phyloP scores from a whole-genome alignment of 2,329 filamentous ascomycete species.

The Paecilomyces sp. region DNA sequence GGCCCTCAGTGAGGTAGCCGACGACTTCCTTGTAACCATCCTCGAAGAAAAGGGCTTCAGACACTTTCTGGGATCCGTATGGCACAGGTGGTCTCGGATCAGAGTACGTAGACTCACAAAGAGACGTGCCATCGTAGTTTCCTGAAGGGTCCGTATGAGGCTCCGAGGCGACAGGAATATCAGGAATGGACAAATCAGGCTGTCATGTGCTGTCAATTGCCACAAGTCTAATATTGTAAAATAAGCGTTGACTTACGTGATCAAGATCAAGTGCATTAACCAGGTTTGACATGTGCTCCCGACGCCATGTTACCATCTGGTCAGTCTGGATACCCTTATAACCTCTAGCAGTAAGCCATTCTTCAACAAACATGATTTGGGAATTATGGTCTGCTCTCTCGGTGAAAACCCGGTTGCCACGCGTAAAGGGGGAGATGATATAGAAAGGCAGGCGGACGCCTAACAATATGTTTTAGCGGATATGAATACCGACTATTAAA shows the following conservation, averaged over 20 bases:
- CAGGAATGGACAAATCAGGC: constrained; percentile 44
- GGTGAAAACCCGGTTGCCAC: constrained; percentile 47
- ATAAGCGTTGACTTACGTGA: constrained; percentile 13
- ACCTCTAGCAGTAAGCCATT: constrained; percentile 42
- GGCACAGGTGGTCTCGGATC: constrained; percentile 40
- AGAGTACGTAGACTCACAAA: constrained; percentile 36
- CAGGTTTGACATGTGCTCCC: constrained; percentile 43
- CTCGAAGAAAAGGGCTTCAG: constrained; percentile 36
- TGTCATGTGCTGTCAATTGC: constrained; percentile 9
- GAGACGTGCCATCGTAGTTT: constrained; percentile 38
- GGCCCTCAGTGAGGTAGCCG: constrained; percentile 48
- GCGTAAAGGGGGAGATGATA: constrained; percentile 51
- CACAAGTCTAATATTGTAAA: neutral
- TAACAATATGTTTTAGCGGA: constrained; percentile 6
- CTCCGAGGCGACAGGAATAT: constrained; percentile 36
- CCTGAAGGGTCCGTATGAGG: constrained; percentile 39
- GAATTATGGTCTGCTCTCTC: constrained; percentile 51
- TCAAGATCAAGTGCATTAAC: constrained; percentile 42
- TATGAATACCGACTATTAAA: neutral
- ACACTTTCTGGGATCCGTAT: constrained; percentile 36
- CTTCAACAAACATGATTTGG: constrained; percentile 48
- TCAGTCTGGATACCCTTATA: constrained; percentile 32
- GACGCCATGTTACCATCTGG: constrained; percentile 41
- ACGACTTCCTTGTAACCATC: constrained; percentile 48
- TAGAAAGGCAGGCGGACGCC: constrained; percentile 48